Evolutionary conservation across 768 basidiomycete species (phyloP), one percentile per base, ranked within the genome.

Genomic region (Holtermanniella nyarrowii): DNA sequence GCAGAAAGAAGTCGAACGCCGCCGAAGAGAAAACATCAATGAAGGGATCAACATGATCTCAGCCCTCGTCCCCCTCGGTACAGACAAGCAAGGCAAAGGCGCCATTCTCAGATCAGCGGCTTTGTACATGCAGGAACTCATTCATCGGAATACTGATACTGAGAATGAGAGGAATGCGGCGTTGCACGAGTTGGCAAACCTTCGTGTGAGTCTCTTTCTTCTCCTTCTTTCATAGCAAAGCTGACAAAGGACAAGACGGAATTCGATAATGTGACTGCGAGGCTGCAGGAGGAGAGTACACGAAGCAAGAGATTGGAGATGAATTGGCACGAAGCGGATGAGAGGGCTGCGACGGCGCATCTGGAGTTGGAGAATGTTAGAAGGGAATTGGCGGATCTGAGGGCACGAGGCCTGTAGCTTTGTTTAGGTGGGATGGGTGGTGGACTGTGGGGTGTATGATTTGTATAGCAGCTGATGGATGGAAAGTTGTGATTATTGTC

Each of bases 1-100:
- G 47, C 74, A 96, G 91, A 96, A 96, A 87, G 90, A 96, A 74
- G 90, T 97, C 12, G 93, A 99, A 71, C 85, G 93, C 48, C 81
- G 88, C 31, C 83, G 93, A 48, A 78, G 93, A 44, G 90, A 90
- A 16, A 89, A 89, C 60, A 96, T 99, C 74, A 95, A 93, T 72
- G 86, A 91, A 56, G 91, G 91, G 0, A 95, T 99, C 74, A 88
- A 86, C 64, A 85, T 86, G 61, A 82, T 97, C 14, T 84, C 85
- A 0, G 80, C 83, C 0, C 86, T 91, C 59, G 83, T 96, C 10
- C 91, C 91, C 3, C 85, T 83, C 59, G 85, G 83, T 23, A 82
- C 86, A 85, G 69, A 87, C 83, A 25, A 72, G 45, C 48, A 59
- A 16, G 62, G 63, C 48, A 95, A 97, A 66, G 87, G 88, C 18